Percentiles rank a stretch among this genome's conserved stretches.
Evolutionary conservation across 1,284 basidiomycete genomes (phyloP).

Genomic region (Melampsora americana): DNA sequence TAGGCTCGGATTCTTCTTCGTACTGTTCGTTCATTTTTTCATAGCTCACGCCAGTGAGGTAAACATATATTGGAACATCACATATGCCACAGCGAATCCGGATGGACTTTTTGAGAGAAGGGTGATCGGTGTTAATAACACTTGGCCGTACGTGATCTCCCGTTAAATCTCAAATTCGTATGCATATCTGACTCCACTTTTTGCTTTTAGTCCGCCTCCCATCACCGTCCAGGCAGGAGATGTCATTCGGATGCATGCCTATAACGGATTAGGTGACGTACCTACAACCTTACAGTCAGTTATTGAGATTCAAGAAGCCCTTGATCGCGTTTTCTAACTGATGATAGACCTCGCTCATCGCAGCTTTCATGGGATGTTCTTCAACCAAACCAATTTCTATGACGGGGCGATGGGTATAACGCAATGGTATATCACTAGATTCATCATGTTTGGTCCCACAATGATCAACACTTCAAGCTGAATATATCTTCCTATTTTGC

Average conservation of each 20-base stretch:
- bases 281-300: slow-evolving; percentile 38
- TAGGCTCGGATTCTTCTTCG: neutral
- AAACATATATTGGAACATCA: slow-evolving; percentile 41
- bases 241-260: slow-evolving; percentile 41
- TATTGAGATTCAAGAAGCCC: no score
- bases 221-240: slow-evolving; percentile 36
- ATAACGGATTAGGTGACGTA: slow-evolving; percentile 28
- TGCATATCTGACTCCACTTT: neutral
- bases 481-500: neutral
- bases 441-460: neutral
- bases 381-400: slow-evolving; percentile 77
- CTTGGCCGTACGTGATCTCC: slow-evolving; percentile 72
- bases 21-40: neutral
- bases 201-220: slow-evolving; percentile 21
- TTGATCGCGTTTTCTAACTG: no score
- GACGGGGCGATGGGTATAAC: slow-evolving; percentile 79
- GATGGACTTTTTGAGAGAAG: slow-evolving; percentile 59
- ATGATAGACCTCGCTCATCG: neutral
- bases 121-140: slow-evolving; percentile 79
- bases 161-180: neutral
- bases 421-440: slow-evolving; percentile 59
- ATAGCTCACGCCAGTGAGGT: slow-evolving; percentile 1
- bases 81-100: slow-evolving; percentile 21
- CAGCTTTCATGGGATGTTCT: slow-evolving; percentile 74
- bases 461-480: neutral